These are phyloP conservation scores for Coprinellus micaceus DNA, from an alignment of 768 basidiomycete genomes.

Conservation along the genomic window DNA sequence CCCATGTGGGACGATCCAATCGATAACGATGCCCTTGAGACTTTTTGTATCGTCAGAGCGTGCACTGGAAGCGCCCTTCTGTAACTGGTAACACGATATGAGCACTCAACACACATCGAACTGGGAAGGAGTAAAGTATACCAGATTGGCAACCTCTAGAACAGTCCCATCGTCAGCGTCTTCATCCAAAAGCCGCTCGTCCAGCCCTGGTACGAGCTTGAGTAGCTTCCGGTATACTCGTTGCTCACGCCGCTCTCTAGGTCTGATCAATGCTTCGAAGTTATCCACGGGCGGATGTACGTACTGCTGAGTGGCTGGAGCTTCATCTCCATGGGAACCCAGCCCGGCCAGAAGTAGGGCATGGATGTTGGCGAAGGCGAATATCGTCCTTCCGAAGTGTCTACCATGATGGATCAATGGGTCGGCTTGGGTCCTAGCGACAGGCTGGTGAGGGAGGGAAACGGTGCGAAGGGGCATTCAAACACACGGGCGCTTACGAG, in stretches of 20 bases:
- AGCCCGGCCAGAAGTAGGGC: background rate
- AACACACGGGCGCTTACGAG: background rate
- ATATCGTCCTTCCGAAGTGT: background rate
- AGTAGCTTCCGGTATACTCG: background rate
- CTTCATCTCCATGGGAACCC: background rate
- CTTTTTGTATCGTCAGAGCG: conserved; percentile 21
- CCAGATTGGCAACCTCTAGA: too few species aligned
- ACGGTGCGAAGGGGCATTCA: too few species aligned
- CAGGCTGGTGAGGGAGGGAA: too few species aligned
- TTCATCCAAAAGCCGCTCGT: background rate
- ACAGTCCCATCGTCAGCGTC: background rate
- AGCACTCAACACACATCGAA: too few species aligned
- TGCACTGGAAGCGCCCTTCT: conserved; percentile 20
- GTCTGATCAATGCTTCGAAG: too few species aligned
- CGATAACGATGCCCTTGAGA: conserved; percentile 16
- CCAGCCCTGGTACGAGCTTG: background rate
- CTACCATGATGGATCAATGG: background rate
- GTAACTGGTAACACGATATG: conserved; percentile 16
- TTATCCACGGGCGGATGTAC: too few species aligned
- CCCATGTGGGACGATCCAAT: conserved; percentile 17
- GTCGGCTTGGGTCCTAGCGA: background rate
- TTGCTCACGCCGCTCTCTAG: background rate
- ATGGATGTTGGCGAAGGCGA: background rate
- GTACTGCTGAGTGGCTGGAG: background rate
- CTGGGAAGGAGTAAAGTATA: too few species aligned